phyloP scores from a whole-genome alignment of 257 asterid species.

The Jasminum sambac region DNA sequence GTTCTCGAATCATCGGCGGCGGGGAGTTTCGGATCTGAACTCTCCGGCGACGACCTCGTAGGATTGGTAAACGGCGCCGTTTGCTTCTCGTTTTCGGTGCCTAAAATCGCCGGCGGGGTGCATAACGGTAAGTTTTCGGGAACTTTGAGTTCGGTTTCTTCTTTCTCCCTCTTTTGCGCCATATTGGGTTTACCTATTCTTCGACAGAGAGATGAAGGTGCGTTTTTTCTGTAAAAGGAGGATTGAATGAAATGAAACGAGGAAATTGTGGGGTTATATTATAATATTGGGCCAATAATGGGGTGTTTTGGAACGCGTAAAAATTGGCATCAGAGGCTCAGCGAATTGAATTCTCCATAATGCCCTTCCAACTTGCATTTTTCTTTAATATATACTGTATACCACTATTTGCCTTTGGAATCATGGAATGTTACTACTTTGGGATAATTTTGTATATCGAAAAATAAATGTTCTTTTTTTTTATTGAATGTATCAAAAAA shows the following conservation, averaged over 20 bases:
- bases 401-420: too few species aligned
- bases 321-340: background rate
- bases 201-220: constrained; percentile 4
- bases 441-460: too few species aligned
- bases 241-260: constrained; percentile 16
- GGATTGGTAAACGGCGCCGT: constrained; percentile 30
- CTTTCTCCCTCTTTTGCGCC: constrained; percentile 76
- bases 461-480: too few species aligned
- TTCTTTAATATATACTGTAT: too few species aligned
- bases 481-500: too few species aligned
- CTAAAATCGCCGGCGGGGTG: constrained; percentile 37
- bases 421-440: too few species aligned
- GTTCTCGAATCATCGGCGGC: constrained; percentile 32
- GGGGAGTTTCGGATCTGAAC: constrained; percentile 45
- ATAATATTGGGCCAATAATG: background rate
- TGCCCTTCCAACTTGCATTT: background rate
- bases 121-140: constrained; percentile 50
- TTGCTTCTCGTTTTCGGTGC: background rate
- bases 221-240: background rate
- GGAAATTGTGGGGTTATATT: constrained; percentile 33
- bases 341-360: background rate
- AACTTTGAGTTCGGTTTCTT: constrained; percentile 66
- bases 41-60: constrained; percentile 29
- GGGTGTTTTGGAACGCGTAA: background rate
- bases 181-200: constrained; percentile 22